Percentiles rank a stretch among this genome's conserved stretches.
Conservation (phyloP, 2,329 filamentous ascomycete species). For the Lasiodiplodia theobromae region DNA sequence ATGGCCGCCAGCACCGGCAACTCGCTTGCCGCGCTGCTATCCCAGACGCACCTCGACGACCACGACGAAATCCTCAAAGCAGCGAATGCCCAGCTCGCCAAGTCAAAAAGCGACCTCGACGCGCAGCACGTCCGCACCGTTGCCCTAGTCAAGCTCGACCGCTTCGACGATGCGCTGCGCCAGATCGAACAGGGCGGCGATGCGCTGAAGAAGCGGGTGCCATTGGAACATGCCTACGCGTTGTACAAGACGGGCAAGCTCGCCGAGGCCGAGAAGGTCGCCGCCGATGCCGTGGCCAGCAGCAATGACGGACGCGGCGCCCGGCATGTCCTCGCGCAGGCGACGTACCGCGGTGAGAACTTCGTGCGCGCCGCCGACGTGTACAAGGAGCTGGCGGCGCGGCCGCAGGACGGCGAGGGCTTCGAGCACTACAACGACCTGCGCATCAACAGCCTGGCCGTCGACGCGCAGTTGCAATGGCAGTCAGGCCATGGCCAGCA, state of each 20-base stretch:
- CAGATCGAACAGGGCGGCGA: conserved; percentile 70
- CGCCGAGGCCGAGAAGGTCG: conserved; percentile 66
- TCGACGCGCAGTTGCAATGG: conserved; percentile 77
- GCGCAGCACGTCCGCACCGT: conserved; percentile 75
- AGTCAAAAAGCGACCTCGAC: conserved; percentile 64
- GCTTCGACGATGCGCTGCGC: conserved; percentile 78
- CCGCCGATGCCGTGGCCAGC: conserved; percentile 46
- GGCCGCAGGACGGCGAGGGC: conserved; percentile 48
- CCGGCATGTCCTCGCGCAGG: conserved; percentile 68
- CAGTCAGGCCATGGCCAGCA: conserved; percentile 58
- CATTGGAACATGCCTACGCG: conserved; percentile 79
- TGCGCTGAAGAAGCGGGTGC: conserved; percentile 65
- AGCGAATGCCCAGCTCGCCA: conserved; percentile 64
- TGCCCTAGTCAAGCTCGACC: conserved; percentile 81
- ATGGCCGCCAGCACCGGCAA: conserved; percentile 51
- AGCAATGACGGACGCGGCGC: conserved; percentile 55
- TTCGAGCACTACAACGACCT: conserved; percentile 75
- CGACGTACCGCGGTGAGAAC: conserved; percentile 70
- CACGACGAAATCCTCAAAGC: conserved; percentile 76
- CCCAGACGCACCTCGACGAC: conserved; percentile 66
- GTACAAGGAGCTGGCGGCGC: conserved; percentile 66
- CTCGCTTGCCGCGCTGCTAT: conserved; percentile 63
- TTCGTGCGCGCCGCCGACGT: conserved; percentile 71
- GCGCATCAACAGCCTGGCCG: conserved; percentile 76
- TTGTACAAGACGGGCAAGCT: conserved; percentile 80